phyloP scores from a whole-genome alignment of 2,329 filamentous ascomycete species.

The Cytospora mali region DNA sequence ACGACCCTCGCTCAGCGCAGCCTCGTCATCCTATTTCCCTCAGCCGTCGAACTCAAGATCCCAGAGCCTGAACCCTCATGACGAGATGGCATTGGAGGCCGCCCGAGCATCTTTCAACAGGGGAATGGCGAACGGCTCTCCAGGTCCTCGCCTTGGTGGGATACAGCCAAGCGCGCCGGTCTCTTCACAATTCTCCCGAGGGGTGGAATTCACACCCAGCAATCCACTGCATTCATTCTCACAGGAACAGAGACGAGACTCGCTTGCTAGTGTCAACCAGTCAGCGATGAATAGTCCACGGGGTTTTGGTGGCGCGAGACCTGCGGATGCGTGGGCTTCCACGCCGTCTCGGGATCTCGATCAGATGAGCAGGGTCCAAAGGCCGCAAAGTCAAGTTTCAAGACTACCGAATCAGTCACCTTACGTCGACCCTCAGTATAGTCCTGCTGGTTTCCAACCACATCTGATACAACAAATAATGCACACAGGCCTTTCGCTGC shows the following conservation, averaged over 20 bases:
- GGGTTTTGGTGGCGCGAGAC: slow-evolving; percentile 5
- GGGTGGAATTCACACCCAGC: slow-evolving; percentile 20
- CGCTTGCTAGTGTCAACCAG: slow-evolving; percentile 24
- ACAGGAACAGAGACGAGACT: slow-evolving; percentile 22
- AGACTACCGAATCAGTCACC: slow-evolving; percentile 24
- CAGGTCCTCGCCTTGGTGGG: slow-evolving; percentile 17
- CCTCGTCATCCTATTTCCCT: slow-evolving; percentile 15
- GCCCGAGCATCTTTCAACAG: slow-evolving; percentile 3
- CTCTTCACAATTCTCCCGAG: slow-evolving; percentile 4
- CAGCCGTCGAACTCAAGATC: slow-evolving; percentile 19
- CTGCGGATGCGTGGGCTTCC: slow-evolving; percentile 16
- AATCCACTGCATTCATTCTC: slow-evolving; percentile 8
- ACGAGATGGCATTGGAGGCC: slow-evolving; percentile 17
- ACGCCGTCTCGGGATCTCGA: slow-evolving; percentile 16
- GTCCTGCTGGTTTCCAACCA: background rate
- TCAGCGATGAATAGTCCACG: slow-evolving; percentile 24
- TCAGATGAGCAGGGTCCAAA: slow-evolving; percentile 7
- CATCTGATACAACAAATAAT: slow-evolving; percentile 23
- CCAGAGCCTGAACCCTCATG: slow-evolving; percentile 21
- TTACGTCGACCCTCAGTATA: slow-evolving; percentile 15
- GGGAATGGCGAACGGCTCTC: slow-evolving; percentile 19
- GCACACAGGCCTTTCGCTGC: background rate
- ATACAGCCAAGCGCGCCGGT: slow-evolving; percentile 8
- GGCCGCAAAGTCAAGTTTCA: slow-evolving; percentile 17
- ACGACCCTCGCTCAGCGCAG: slow-evolving; percentile 22